Base-by-base conservation (phyloP, 768 basidiomycete genomes). In the Lepiota brunneoincarnata region DNA sequence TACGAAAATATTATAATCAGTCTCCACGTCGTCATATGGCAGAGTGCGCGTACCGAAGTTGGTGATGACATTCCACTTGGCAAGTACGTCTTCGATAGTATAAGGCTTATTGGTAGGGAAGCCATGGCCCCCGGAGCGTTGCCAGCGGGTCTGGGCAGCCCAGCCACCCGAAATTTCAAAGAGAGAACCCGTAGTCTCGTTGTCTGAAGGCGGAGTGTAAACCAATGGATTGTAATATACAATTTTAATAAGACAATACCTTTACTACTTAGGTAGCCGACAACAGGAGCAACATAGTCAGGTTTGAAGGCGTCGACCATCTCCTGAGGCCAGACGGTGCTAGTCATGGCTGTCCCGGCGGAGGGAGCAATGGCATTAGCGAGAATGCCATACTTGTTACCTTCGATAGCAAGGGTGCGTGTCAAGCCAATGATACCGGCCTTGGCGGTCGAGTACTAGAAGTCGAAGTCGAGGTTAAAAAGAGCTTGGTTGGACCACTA, bases 301-400 rank as follows among this genome's bases (percentile, higher is more conserved):
- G 96, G 93, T 85, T 93, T 94, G 78, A 93, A 90, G 20, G 89
- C 88, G 52, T 95, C 87, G 10, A 94, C 84, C 86, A 89, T 86
- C 63, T 90, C 91, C 65, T 86, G 82, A 3, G 89, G 80, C 86
- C 87, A 93, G 61, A 92, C 69, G 1, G 91, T 93, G 64, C 81
- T 81, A 9, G 91, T 94, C 93, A 95, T 94, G 15, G 91, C 90
- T 17, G 92, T 95, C 9, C 92, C 93, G 24, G 92, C 93, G 35
- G 84, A 84, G 1, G 93, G 92, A 26, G 90, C 91, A 56, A 98
- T 86, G 47, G 80, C 79, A 67, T 99, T 99, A 59, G 84, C 90
- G 45, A 93, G 64, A 63, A 99, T 98, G 67, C 87, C 85, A 69
- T 96, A 93, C 66, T 92, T 92, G 65, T 79, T 77, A 46, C 97